Base-by-base conservation (phyloP, 2,329 filamentous ascomycete species). In the Colletotrichum lini region DNA sequence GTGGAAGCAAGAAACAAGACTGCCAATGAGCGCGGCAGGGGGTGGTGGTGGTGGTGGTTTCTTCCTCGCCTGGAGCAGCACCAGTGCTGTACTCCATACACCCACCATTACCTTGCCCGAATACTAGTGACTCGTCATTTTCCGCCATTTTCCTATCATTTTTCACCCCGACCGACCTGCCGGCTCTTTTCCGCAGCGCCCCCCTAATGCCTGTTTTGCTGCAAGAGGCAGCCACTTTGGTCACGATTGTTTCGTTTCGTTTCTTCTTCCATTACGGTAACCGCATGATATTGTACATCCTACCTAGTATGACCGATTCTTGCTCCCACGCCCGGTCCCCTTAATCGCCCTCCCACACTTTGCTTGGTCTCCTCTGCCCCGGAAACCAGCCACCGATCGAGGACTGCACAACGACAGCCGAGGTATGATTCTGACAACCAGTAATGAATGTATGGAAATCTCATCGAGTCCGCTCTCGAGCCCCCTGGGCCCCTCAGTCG, bases 221-320 rank as follows among this genome's bases (percentile, higher is more conserved):
- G 49, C 47, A 42, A 57, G 54, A 23, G 50, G 50, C n/a, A n/a
- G 42, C 42, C 42, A 47, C 57, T 62, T 40, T 49, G 54, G 57
- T 58, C 57, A 58, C 38, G 44, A 45, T 45, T 63, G 63, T 70
- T 70, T 70, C 57, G 63, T 70, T 70, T 70, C 63, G 57, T 62
- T 70, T 70, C 67, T 70, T 70, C 26, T 62, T 52, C 47, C 26
- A 10, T 26, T 60, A 21, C 53, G 54, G 23, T 10, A 10, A 23
- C 67, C 30, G 35, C 44, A n/a, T 45, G 56, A 52, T 38, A 38
- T n/a, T 26, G 30, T 18, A 35, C 18, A 53, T 26, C 52, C 52
- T 23, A 15, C 50, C 50, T 23, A 16, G 35, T 35, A 44, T 57
- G 63, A 57, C 21, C 56, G 63, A 57, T 67, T 47, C 53, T 35